Conservation (phyloP, 129 eudicot genomes). For the Artemisia annua region DNA sequence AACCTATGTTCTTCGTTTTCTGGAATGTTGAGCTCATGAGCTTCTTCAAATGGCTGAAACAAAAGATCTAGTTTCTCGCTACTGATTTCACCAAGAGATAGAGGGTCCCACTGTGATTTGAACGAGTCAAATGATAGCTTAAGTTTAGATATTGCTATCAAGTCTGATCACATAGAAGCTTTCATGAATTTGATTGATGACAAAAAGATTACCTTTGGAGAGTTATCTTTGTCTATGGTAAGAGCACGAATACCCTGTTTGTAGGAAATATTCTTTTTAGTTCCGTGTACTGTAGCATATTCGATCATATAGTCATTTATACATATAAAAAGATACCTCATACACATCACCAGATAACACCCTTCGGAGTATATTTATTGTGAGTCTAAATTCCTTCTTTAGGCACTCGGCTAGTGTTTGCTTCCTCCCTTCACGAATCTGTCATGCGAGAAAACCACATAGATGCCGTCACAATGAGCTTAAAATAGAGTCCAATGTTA, state of each 20-base stretch:
- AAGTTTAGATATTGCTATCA: neutral
- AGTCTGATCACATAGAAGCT: neutral
- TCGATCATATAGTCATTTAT: neutral
- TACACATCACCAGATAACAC: constrained; percentile 78
- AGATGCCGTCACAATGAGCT: neutral
- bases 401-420: constrained; percentile 78
- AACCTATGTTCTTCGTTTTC: constrained; percentile 70
- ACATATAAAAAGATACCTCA: constrained; percentile 54
- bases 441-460: constrained; percentile 13
- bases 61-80: constrained; percentile 51
- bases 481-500: neutral
- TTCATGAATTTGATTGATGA: neutral
- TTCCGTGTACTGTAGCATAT: constrained; percentile 7
- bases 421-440: constrained; percentile 91
- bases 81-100: constrained; percentile 63
- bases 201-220: constrained; percentile 66
- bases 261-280: neutral
- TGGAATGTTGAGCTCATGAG: constrained; percentile 70
- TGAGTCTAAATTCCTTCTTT: constrained; percentile 84
- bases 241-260: constrained; percentile 87
- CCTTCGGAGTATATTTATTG: constrained; percentile 72
- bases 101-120: constrained; percentile 78
- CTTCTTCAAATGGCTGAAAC: constrained; percentile 69
- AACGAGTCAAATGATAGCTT: neutral
- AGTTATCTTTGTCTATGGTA: constrained; percentile 84